A percentile compares a stretch with the other conserved stretches of the same genome.
phyloP scores from a whole-genome alignment of 768 basidiomycete species.

The Lyophyllum atratum region DNA sequence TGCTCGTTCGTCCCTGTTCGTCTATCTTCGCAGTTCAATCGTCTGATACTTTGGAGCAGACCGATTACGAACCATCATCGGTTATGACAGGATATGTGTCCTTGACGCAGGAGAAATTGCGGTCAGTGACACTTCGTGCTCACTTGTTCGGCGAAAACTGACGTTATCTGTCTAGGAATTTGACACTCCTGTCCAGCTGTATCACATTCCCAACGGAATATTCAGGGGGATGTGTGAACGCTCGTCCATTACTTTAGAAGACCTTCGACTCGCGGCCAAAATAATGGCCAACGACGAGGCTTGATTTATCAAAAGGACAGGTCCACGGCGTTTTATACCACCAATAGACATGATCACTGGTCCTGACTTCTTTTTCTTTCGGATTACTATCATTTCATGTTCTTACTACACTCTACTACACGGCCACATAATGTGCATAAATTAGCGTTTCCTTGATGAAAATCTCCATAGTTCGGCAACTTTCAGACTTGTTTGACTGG shows the following conservation, averaged over 20 bases:
- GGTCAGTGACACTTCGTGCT: slow-evolving; percentile 36
- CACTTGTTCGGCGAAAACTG: neutral
- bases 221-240: slow-evolving; percentile 88
- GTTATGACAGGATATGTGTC: slow-evolving; percentile 88
- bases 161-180: slow-evolving; percentile 55
- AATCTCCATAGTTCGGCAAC: too few relatives aligned
- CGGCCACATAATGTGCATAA: too few relatives aligned
- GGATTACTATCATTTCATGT: too few relatives aligned
- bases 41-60: slow-evolving; percentile 40
- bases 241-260: slow-evolving; percentile 73
- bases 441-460: too few relatives aligned
- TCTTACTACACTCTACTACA: too few relatives aligned
- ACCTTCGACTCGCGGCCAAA: slow-evolving; percentile 53
- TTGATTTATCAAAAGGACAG: neutral
- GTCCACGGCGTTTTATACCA: neutral
- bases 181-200: slow-evolving; percentile 75
- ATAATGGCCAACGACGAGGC: slow-evolving; percentile 2
- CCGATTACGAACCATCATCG: slow-evolving; percentile 83
- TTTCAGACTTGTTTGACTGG: too few relatives aligned
- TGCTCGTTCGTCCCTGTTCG: slow-evolving; percentile 59
- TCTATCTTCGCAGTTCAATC: neutral
- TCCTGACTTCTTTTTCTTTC: too few relatives aligned
- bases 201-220: slow-evolving; percentile 56
- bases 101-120: slow-evolving; percentile 80
- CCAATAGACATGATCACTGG: neutral